phyloP scores from a whole-genome alignment of 306 rosid genomes.

The Canavalia gladiata region DNA sequence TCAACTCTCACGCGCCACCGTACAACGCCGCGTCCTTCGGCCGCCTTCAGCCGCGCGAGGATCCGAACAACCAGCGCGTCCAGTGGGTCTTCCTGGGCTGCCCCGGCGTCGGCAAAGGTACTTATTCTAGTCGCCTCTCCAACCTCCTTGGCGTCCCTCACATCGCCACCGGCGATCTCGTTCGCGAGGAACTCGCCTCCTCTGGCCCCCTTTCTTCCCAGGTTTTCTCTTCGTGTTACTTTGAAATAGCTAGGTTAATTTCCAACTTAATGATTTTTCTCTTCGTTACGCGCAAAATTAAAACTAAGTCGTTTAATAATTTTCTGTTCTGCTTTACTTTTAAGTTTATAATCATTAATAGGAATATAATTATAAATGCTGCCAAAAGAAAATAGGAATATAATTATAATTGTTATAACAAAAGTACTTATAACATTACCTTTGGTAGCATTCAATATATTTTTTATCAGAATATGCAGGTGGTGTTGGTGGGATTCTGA shows the following conservation, averaged over 20 bases:
- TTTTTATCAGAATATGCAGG: neutral
- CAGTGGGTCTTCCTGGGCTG: conserved; percentile 93
- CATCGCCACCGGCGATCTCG: conserved; percentile 95
- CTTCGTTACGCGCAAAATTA: neutral
- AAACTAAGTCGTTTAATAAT: neutral
- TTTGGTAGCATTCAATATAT: neutral
- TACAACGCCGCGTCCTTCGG: conserved; percentile 43
- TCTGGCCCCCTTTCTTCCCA: conserved; percentile 76
- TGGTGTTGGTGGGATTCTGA: conserved; percentile 14
- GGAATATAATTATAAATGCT: neutral
- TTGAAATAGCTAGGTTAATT: neutral
- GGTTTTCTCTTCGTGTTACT: conserved; percentile 49
- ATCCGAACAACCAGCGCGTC: conserved; percentile 63
- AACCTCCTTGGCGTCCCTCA: conserved; percentile 84
- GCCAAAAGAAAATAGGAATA: neutral
- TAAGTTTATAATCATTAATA: neutral
- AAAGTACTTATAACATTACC: neutral
- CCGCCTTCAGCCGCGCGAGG: conserved; percentile 48
- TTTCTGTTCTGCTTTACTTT: neutral
- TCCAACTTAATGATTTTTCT: neutral
- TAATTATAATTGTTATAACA: neutral
- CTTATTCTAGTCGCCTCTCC: conserved; percentile 89
- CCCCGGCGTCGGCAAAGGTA: conserved; percentile 97
- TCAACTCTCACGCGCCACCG: conserved; percentile 50
- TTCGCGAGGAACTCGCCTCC: conserved; percentile 90